Evolutionary conservation across 352 stramenopile genomes (phyloP).

Genomic region (Globisporangium rhizosaccharum): DNA sequence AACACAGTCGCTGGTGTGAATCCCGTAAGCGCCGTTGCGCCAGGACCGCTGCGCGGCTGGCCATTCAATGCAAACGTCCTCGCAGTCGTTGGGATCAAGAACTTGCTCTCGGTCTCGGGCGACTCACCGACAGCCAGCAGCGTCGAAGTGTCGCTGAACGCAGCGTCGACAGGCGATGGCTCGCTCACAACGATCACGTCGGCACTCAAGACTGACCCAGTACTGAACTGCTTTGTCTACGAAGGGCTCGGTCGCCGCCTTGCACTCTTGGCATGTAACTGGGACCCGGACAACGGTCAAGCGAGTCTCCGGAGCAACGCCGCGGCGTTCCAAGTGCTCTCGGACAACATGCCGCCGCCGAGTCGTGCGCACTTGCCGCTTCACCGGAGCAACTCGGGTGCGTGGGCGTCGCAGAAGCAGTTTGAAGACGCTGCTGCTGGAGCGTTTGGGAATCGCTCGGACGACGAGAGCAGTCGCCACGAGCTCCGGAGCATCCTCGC

Average conservation of each 20-base stretch:
- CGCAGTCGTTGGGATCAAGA: slow-evolving; percentile 58
- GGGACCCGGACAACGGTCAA: slow-evolving; percentile 72
- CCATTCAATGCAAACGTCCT: slow-evolving; percentile 62
- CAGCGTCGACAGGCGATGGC: slow-evolving; percentile 9
- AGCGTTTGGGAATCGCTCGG: slow-evolving; percentile 41
- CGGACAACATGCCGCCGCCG: slow-evolving; percentile 10
- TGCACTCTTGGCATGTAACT: slow-evolving; percentile 73
- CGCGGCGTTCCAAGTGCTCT: neutral
- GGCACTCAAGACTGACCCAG: slow-evolving; percentile 49
- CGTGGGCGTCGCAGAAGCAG: slow-evolving; percentile 58
- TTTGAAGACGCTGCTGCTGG: slow-evolving; percentile 30
- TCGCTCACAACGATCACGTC: slow-evolving; percentile 34
- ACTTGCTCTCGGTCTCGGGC: slow-evolving; percentile 32
- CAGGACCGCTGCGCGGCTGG: slow-evolving; percentile 57
- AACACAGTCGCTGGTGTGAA: slow-evolving; percentile 21
- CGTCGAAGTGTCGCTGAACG: slow-evolving; percentile 11
- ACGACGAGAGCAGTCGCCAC: slow-evolving; percentile 42
- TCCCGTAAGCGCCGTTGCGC: slow-evolving; percentile 13
- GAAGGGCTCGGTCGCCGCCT: slow-evolving; percentile 66
- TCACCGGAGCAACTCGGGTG: slow-evolving; percentile 59
- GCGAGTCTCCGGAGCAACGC: slow-evolving; percentile 10
- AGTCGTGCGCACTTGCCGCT: slow-evolving; percentile 19
- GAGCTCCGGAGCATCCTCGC: slow-evolving; percentile 56
- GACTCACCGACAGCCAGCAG: slow-evolving; percentile 16
- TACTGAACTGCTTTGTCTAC: slow-evolving; percentile 67